Percentiles rank a stretch among this genome's conserved stretches.
These are phyloP conservation scores for Phytophthora citrophthora DNA, from an alignment of 352 stramenopile species.

Conservation along the genomic window DNA sequence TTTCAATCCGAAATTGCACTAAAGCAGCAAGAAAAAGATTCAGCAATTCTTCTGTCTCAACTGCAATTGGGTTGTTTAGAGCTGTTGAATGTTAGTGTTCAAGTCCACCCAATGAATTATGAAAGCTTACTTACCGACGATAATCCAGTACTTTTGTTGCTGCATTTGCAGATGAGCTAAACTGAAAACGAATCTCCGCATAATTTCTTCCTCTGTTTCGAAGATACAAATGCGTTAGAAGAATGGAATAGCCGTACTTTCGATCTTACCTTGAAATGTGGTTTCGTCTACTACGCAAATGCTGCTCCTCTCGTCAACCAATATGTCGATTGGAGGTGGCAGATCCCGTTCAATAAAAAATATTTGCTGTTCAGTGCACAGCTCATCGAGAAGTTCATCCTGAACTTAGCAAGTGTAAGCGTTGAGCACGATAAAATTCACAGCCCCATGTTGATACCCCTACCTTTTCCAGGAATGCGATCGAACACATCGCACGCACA, in stretches of 20 bases:
- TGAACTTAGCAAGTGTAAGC: slow-evolving; percentile 16
- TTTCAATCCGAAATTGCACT: slow-evolving; percentile 59
- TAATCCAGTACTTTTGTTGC: slow-evolving; percentile 63
- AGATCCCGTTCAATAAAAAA: slow-evolving; percentile 71
- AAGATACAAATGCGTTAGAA: neutral
- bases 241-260: neutral
- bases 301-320: slow-evolving; percentile 75
- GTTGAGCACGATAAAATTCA: neutral
- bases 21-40: slow-evolving; percentile 62
- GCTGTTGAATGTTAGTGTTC: neutral
- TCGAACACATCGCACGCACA: slow-evolving; percentile 53
- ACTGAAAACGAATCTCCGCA: slow-evolving; percentile 65
- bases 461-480: slow-evolving; percentile 51
- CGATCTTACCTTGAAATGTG: slow-evolving; percentile 48
- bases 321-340: slow-evolving; percentile 52
- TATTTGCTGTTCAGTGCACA: slow-evolving; percentile 61
- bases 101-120: too few species aligned
- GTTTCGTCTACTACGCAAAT: slow-evolving; percentile 46
- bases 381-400: slow-evolving; percentile 69
- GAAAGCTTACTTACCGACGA: slow-evolving; percentile 49
- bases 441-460: neutral
- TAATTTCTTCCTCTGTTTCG: slow-evolving; percentile 40
- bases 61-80: slow-evolving; percentile 1
- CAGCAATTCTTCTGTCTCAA: slow-evolving; percentile 17
- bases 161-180: slow-evolving; percentile 65